phyloP scores from a whole-genome alignment of 2,329 filamentous ascomycete species.

The Tolypocladium pustulatum region DNA sequence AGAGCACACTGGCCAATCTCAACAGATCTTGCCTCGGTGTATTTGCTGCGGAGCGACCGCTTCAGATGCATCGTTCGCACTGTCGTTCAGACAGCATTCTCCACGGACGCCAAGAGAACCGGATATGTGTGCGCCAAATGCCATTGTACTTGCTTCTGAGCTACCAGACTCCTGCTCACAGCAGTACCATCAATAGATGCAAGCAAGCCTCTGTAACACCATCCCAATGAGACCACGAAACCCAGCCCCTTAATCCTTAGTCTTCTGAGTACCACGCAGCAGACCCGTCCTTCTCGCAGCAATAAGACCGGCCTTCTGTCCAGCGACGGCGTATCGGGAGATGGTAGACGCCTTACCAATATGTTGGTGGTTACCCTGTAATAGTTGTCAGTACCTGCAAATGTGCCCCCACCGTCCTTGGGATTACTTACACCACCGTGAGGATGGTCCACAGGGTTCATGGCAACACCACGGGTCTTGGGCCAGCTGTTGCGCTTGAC shows the following conservation, averaged over 20 bases:
- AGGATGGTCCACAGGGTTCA: slow-evolving; percentile 99
- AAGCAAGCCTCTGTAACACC: slow-evolving; percentile 55
- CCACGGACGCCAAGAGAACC: slow-evolving; percentile 11
- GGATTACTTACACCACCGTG: slow-evolving; percentile 68
- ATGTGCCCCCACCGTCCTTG: neutral
- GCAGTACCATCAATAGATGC: slow-evolving; percentile 46
- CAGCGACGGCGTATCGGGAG: slow-evolving; percentile 91
- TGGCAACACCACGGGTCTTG: slow-evolving; percentile 99
- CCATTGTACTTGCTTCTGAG: slow-evolving; percentile 37
- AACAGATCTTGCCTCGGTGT: no score
- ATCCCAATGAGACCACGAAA: slow-evolving; percentile 49
- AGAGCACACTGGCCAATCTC: neutral
- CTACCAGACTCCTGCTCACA: slow-evolving; percentile 36
- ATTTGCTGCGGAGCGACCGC: neutral
- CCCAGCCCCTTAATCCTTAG: slow-evolving; percentile 70
- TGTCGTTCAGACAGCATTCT: no score
- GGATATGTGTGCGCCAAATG: slow-evolving; percentile 36
- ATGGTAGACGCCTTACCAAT: slow-evolving; percentile 99
- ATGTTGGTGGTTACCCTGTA: slow-evolving; percentile 97
- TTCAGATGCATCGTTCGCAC: no score
- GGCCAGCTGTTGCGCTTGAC: slow-evolving; percentile 99
- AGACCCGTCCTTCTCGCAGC: slow-evolving; percentile 99
- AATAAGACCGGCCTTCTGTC: slow-evolving; percentile 99
- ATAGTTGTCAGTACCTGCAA: slow-evolving; percentile 30
- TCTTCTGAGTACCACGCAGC: slow-evolving; percentile 99